Evolutionary conservation across 306 rosid genomes (phyloP).

Genomic region (Cucurbita argyrosperma): DNA sequence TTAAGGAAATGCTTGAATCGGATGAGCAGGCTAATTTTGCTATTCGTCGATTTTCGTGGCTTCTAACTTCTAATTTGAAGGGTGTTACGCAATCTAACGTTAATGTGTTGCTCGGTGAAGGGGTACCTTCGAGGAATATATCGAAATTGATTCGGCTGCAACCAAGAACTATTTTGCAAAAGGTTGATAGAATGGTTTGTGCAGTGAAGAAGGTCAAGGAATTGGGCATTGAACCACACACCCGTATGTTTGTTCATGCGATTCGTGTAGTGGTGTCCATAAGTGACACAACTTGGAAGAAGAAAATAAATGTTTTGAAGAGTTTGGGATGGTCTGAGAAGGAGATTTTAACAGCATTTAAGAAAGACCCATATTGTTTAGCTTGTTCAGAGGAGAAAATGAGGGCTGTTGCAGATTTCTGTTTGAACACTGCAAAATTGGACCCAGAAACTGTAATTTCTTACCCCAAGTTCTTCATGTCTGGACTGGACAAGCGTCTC

Average conservation of each 20-base stretch:
- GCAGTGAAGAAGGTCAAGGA: not conserved
- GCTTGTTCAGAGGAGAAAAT: constrained; percentile 13
- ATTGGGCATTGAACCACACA: constrained; percentile 1
- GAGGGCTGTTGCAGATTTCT: not conserved
- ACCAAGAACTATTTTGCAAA: not conserved
- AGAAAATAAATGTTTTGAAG: constrained; percentile 6
- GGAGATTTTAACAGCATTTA: not conserved
- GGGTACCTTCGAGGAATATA: not conserved
- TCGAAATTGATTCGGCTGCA: not conserved
- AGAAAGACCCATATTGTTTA: not conserved
- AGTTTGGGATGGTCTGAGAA: constrained; percentile 16
- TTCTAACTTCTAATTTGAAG: not conserved
- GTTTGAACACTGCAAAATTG: constrained; percentile 6
- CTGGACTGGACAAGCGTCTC: not conserved
- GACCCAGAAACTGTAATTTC: not conserved
- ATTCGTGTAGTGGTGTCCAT: not conserved
- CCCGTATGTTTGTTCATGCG: not conserved
- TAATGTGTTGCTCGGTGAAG: constrained; percentile 1
- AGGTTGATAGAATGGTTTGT: not conserved
- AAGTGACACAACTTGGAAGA: constrained; percentile 8
- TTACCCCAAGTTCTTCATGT: constrained; percentile 1
- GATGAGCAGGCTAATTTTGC: not conserved
- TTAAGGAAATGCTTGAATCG: not conserved
- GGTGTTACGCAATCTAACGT: not conserved
- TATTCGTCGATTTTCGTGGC: constrained; percentile 2